Conservation (phyloP, 2,329 filamentous ascomycete species). For the Cadophora sp. region DNA sequence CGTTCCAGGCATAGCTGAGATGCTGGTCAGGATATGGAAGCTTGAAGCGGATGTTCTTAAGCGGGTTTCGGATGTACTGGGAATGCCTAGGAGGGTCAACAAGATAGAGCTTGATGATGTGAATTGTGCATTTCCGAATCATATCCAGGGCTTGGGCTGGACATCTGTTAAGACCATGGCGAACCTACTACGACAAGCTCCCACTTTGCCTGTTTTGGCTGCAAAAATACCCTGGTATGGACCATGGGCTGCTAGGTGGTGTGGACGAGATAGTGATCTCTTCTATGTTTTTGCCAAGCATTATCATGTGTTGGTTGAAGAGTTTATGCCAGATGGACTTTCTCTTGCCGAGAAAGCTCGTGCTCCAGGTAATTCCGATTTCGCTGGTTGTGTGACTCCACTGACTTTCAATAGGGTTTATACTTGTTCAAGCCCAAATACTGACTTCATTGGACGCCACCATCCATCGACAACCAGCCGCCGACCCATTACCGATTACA, state of each 20-base stretch:
- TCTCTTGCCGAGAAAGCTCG: constrained; percentile 63
- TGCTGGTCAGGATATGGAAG: constrained; percentile 71
- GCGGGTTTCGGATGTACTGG: constrained; percentile 66
- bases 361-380: constrained; percentile 53
- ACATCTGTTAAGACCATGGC: constrained; percentile 62
- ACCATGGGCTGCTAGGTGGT: constrained; percentile 74
- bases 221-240: constrained; percentile 71
- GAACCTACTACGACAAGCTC: constrained; percentile 61
- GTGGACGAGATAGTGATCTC: constrained; percentile 74
- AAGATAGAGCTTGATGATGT: constrained; percentile 49
- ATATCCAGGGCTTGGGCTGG: constrained; percentile 66
- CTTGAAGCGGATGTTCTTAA: constrained; percentile 63
- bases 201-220: constrained; percentile 61
- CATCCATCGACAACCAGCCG: constrained; percentile 64
- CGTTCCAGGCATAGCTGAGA: constrained; percentile 73
- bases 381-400: background rate
- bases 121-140: constrained; percentile 47
- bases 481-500: constrained; percentile 60
- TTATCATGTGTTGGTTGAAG: constrained; percentile 70
- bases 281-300: constrained; percentile 78
- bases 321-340: constrained; percentile 59
- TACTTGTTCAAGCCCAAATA: constrained; percentile 73
- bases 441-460: constrained; percentile 71
- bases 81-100: constrained; percentile 60
- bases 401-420: constrained; percentile 53